A percentile compares a stretch with the other conserved stretches of the same genome.
These are phyloP conservation scores for Aurantiochytrium sp. DNA, from an alignment of 108 stramenopile species.

Conservation along the genomic window DNA sequence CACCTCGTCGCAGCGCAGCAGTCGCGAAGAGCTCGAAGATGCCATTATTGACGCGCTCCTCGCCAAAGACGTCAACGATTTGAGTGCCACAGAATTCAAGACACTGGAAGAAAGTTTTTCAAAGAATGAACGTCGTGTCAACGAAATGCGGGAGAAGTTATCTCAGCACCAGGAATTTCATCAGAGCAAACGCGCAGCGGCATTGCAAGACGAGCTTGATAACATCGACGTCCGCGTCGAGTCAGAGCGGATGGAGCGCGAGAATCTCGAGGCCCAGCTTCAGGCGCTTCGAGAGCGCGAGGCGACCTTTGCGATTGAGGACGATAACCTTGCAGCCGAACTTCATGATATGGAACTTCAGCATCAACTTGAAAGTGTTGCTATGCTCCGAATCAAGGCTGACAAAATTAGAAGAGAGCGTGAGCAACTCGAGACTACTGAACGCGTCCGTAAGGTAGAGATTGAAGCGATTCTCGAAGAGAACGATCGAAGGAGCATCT, in stretches of 20 bases:
- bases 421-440: not conserved
- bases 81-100: not conserved
- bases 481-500: not conserved
- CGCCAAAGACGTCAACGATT: not conserved
- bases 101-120: not conserved
- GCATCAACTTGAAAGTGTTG: not conserved
- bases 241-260: not conserved
- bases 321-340: not conserved
- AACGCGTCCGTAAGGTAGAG: not conserved
- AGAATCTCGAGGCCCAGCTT: not conserved
- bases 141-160: not conserved
- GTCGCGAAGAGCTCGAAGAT: not conserved
- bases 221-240: not conserved
- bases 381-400: not conserved
- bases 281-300: not conserved
- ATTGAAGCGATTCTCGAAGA: not conserved
- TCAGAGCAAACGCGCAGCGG: not conserved
- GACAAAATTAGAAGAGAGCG: not conserved
- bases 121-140: not conserved
- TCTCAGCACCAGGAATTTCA: not conserved
- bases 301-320: not conserved
- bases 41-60: not conserved
- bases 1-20: not conserved
- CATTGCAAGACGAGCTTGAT: not conserved
- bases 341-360: not conserved